A percentile compares a stretch with the other conserved stretches of the same genome.
Evolutionary conservation across 163 green algal genomes (phyloP).

Genomic region (Chloroidium sp.): DNA sequence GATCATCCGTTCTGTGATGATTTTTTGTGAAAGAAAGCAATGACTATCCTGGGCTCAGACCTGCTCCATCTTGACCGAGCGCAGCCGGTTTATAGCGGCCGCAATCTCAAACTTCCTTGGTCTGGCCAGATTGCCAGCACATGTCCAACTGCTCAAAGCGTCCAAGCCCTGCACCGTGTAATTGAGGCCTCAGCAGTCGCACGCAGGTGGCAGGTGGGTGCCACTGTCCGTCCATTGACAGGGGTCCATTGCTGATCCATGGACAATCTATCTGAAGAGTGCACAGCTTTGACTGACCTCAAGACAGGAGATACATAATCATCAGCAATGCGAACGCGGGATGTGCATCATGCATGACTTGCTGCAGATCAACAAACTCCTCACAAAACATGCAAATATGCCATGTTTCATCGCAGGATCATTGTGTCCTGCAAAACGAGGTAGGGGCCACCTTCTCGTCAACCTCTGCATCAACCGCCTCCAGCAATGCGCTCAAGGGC

Average conservation of each 20-base stretch:
- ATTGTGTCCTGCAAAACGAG: too few relatives aligned
- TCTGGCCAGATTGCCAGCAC: conserved; percentile 42
- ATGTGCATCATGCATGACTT: too few relatives aligned
- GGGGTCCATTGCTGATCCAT: not conserved
- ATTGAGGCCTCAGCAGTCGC: too few relatives aligned
- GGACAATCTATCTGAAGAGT: not conserved
- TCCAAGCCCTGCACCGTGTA: conserved; percentile 32
- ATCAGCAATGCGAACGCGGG: too few relatives aligned
- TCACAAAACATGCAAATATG: too few relatives aligned
- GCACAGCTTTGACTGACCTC: too few relatives aligned
- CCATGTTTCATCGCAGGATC: too few relatives aligned
- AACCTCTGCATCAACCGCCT: conserved; percentile 30
- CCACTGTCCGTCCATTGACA: not conserved
- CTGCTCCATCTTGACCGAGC: conserved; percentile 16
- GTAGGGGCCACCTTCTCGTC: conserved; percentile 13
- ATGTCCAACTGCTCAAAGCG: conserved; percentile 16
- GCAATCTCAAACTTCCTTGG: conserved; percentile 55
- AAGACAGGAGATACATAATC: too few relatives aligned
- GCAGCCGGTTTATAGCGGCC: conserved; percentile 57
- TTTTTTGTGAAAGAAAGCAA: too few relatives aligned
- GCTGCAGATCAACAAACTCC: too few relatives aligned
- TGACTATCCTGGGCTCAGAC: not conserved
- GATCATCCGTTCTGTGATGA: too few relatives aligned
- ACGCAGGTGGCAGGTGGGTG: too few relatives aligned
- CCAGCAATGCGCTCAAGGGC: conserved; percentile 28